Conservation (phyloP, 306 rosid genomes). For the Vigna nakashimae region DNA sequence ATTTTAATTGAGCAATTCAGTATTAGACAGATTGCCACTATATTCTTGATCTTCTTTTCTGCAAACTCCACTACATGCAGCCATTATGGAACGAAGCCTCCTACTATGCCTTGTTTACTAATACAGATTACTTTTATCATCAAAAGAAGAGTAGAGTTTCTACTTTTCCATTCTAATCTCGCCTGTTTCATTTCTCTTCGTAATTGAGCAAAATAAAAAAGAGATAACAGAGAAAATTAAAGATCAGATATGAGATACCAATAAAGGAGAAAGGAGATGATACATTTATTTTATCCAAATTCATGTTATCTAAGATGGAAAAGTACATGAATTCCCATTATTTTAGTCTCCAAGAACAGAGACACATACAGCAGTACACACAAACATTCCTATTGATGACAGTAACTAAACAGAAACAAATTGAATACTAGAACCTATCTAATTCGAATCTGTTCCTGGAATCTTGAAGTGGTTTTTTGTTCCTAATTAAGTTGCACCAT, state of each 20-base stretch:
- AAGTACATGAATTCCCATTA: conserved; percentile 41
- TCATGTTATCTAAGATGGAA: conserved; percentile 23
- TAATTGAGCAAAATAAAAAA: too few relatives aligned
- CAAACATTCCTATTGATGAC: conserved; percentile 16
- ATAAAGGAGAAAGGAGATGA: background rate
- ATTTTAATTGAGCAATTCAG: background rate
- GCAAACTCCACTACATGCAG: background rate
- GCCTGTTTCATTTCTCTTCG: background rate
- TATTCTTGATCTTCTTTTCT: background rate
- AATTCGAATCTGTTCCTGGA: background rate
- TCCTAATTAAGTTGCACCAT: conserved; percentile 58
- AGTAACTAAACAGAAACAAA: conserved; percentile 14
- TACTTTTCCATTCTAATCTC: background rate
- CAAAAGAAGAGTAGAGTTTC: background rate
- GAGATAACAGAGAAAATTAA: background rate
- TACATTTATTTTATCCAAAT: conserved; percentile 33
- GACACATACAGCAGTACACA: conserved; percentile 10
- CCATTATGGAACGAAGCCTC: background rate
- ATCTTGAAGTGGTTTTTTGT: background rate
- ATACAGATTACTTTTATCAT: background rate
- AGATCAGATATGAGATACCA: background rate
- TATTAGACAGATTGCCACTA: background rate
- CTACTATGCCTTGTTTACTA: background rate
- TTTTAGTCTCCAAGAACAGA: conserved; percentile 30
- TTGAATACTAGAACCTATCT: conserved; percentile 1